phyloP scores from a whole-genome alignment of 257 asterid species.

The Phtheirospermum japonicum region DNA sequence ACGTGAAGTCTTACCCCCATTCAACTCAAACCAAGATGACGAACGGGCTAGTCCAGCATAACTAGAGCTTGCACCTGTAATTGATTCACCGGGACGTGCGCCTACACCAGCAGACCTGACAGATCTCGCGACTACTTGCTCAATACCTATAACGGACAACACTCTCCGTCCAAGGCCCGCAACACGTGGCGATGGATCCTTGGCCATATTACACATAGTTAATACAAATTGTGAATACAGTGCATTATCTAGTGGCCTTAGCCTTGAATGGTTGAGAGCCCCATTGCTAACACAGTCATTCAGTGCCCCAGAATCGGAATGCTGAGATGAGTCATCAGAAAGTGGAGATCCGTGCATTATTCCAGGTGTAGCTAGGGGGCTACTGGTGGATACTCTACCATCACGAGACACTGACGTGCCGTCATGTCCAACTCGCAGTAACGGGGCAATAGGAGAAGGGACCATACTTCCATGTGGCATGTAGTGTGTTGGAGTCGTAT shows the following conservation, averaged over 20 bases:
- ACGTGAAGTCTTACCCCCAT: slow-evolving; percentile 54
- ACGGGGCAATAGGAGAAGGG: slow-evolving; percentile 66
- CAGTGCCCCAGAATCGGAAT: slow-evolving; percentile 83
- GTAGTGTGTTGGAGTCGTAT: slow-evolving; percentile 72
- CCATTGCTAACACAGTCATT: slow-evolving; percentile 75
- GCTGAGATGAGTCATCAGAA: slow-evolving; percentile 93
- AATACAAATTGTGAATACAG: slow-evolving; percentile 79
- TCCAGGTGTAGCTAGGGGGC: slow-evolving; percentile 84
- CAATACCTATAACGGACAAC: slow-evolving; percentile 86
- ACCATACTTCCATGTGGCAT: slow-evolving; percentile 67
- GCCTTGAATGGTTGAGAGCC: slow-evolving; percentile 58
- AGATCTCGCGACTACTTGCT: slow-evolving; percentile 86
- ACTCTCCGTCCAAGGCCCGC: slow-evolving; percentile 83
- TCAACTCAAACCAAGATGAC: slow-evolving; percentile 91
- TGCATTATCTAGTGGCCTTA: slow-evolving; percentile 76
- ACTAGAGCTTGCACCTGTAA: slow-evolving; percentile 46
- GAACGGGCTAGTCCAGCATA: slow-evolving; percentile 90
- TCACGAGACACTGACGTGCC: slow-evolving; percentile 61
- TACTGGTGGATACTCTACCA: slow-evolving; percentile 81
- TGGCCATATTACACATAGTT: slow-evolving; percentile 87
- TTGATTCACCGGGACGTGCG: slow-evolving; percentile 52
- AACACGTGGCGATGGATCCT: slow-evolving; percentile 99
- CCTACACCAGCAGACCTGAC: slow-evolving; percentile 45
- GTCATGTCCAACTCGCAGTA: slow-evolving; percentile 62
- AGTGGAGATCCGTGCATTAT: slow-evolving; percentile 96